Percentiles rank a stretch among this genome's conserved stretches.
These are phyloP conservation scores for Aspergillus sojae DNA, from an alignment of 2,329 filamentous ascomycete species.

Conservation along the genomic window DNA sequence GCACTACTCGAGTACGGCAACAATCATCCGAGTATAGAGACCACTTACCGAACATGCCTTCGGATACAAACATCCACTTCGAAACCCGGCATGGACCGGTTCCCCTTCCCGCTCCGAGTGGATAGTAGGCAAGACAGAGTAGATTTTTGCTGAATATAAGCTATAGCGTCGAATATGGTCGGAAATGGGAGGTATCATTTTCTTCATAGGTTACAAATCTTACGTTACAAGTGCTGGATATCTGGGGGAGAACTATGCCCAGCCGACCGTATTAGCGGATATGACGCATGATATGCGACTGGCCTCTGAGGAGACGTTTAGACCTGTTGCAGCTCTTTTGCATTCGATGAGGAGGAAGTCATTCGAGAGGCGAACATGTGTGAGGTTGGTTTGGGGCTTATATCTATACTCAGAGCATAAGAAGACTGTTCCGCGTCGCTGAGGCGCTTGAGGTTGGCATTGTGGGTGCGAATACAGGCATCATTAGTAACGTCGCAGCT, in stretches of 20 bases:
- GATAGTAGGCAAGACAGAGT: no score
- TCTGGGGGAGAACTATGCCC: no score
- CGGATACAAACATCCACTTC: background rate
- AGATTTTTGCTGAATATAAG: background rate
- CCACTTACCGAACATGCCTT: background rate
- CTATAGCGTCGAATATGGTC: background rate
- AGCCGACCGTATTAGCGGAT: slow-evolving; percentile 45
- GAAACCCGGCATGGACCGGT: background rate
- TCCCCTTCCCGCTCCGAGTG: background rate
- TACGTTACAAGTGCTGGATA: background rate
- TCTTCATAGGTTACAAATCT: background rate
- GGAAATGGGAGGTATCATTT: background rate
- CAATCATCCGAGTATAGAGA: background rate
- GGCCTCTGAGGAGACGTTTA: slow-evolving; percentile 64
- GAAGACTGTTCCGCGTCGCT: slow-evolving; percentile 13
- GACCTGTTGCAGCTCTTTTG: slow-evolving; percentile 65
- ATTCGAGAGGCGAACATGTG: slow-evolving; percentile 9
- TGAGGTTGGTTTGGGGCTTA: slow-evolving; percentile 11
- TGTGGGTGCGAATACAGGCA: slow-evolving; percentile 30
- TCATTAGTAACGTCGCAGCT: background rate
- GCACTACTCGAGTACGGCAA: no score
- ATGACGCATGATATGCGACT: slow-evolving; percentile 61
- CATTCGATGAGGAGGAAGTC: slow-evolving; percentile 66
- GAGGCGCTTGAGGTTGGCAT: slow-evolving; percentile 22
- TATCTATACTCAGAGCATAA: slow-evolving; percentile 10